A percentile compares a stretch with the other conserved stretches of the same genome.
These are phyloP conservation scores for Pseudogymnoascus sp. DNA, from an alignment of 2,329 filamentous ascomycete genomes.

Conservation along the genomic window DNA sequence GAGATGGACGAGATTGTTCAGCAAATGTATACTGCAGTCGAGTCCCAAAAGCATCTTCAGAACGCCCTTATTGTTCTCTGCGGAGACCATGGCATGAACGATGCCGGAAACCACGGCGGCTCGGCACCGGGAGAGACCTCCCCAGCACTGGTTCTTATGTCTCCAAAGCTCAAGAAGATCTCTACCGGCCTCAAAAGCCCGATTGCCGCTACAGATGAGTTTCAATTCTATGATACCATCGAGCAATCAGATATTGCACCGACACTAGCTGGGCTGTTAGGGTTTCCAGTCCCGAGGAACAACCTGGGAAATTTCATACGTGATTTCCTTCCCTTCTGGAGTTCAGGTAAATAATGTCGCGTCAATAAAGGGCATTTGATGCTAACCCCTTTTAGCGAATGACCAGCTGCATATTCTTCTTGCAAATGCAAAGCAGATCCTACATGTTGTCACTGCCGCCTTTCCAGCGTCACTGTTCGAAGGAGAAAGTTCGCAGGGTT, in stretches of 20 bases:
- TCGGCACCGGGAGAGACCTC: constrained; percentile 92
- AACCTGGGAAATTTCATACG: constrained; percentile 81
- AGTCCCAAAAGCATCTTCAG: constrained; percentile 59
- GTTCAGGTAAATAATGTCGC: constrained; percentile 40
- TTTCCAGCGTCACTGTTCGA: constrained; percentile 51
- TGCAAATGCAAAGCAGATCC: constrained; percentile 73
- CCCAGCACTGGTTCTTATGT: constrained; percentile 82
- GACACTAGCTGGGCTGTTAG: constrained; percentile 77
- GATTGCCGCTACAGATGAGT: constrained; percentile 55
- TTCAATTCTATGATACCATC: constrained; percentile 75
- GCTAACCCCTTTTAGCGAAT: constrained; percentile 26
- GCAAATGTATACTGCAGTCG: constrained; percentile 68
- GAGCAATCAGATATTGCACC: constrained; percentile 93
- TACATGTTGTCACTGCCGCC: constrained; percentile 66
- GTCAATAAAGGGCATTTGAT: constrained; percentile 12
- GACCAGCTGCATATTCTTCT: constrained; percentile 63
- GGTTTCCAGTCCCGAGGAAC: constrained; percentile 81
- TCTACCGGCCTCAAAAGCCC: constrained; percentile 40
- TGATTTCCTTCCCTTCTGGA: constrained; percentile 73
- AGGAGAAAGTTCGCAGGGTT: constrained; percentile 22
- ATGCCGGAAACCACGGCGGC: constrained; percentile 92
- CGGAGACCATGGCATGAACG: constrained; percentile 99
- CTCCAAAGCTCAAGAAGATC: constrained; percentile 65
- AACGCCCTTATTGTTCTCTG: constrained; percentile 78
- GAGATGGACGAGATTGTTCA: constrained; percentile 87